Percentiles rank a stretch among this genome's conserved stretches.
These are phyloP conservation scores for Neonectria sp. DNA, from an alignment of 2,329 filamentous ascomycete genomes.

Conservation along the genomic window DNA sequence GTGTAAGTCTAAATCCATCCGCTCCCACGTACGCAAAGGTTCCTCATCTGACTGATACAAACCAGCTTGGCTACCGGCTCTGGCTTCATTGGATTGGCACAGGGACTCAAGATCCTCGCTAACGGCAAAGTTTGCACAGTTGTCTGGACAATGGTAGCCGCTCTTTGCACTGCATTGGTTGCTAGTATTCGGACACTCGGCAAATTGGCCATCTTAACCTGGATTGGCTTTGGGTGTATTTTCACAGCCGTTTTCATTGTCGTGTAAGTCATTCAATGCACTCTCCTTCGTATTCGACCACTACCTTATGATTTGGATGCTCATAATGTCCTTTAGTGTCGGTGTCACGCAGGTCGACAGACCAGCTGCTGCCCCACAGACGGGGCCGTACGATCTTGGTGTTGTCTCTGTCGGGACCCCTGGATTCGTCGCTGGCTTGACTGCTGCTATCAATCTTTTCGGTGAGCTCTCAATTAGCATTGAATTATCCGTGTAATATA, in stretches of 20 bases:
- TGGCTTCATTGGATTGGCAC: constrained; percentile 43
- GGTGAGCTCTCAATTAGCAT: constrained; percentile 24
- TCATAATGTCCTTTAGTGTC: constrained; percentile 30
- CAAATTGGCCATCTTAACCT: constrained; percentile 49
- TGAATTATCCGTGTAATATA: not conserved
- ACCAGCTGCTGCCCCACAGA: constrained; percentile 29
- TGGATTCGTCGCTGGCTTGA: constrained; percentile 43
- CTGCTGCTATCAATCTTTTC: constrained; percentile 45
- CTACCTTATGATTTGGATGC: not conserved
- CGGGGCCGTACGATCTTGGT: constrained; percentile 50
- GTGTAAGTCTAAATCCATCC: constrained; percentile 28
- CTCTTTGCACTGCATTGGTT: constrained; percentile 43
- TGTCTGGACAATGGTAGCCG: constrained; percentile 44
- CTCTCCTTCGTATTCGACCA: not conserved
- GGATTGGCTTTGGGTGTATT: constrained; percentile 48
- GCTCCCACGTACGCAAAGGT: too few species aligned
- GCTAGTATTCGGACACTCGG: constrained; percentile 50
- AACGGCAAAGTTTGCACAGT: constrained; percentile 39
- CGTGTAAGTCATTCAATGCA: constrained; percentile 39
- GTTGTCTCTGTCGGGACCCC: constrained; percentile 41
- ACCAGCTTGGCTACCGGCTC: constrained; percentile 40
- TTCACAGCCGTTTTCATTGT: constrained; percentile 48
- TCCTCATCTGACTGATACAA: not conserved
- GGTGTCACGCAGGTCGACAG: constrained; percentile 45
- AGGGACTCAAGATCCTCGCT: constrained; percentile 42